Evolutionary conservation across 179 eudicot species (phyloP).

Genomic region (Beta macrorhiza): DNA sequence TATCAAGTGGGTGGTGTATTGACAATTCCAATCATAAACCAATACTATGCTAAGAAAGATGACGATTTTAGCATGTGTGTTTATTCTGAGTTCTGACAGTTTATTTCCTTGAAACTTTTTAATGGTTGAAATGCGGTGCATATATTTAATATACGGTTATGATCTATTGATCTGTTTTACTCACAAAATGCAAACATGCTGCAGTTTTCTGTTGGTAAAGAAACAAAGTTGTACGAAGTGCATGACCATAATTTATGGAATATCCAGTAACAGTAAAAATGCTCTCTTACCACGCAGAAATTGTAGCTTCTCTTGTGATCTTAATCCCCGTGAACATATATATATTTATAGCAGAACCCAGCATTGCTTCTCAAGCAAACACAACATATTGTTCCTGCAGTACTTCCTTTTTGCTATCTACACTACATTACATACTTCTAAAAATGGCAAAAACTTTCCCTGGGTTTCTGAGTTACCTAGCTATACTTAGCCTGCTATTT

Average conservation of each 20-base stretch:
- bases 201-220: neutral
- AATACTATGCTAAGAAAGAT: no score
- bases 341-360: neutral
- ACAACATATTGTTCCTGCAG: neutral
- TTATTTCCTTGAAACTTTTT: neutral
- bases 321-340: neutral
- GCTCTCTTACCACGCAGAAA: constrained; percentile 1
- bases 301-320: neutral
- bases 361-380: constrained; percentile 4
- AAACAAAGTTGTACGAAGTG: constrained; percentile 9
- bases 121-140: neutral
- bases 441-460: constrained; percentile 20
- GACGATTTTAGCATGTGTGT: no score
- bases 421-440: neutral
- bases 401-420: neutral
- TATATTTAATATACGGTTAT: neutral
- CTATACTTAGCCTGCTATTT: constrained; percentile 17
- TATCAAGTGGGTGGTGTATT: no score
- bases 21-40: no score
- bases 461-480: constrained; percentile 6
- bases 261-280: neutral
- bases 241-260: constrained; percentile 13
- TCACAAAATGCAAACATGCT: neutral
- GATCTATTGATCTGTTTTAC: neutral
- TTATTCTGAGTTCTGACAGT: no score